Base-by-base conservation (phyloP, 2,329 filamentous ascomycete species). In the Salinomyces thailandicus region DNA sequence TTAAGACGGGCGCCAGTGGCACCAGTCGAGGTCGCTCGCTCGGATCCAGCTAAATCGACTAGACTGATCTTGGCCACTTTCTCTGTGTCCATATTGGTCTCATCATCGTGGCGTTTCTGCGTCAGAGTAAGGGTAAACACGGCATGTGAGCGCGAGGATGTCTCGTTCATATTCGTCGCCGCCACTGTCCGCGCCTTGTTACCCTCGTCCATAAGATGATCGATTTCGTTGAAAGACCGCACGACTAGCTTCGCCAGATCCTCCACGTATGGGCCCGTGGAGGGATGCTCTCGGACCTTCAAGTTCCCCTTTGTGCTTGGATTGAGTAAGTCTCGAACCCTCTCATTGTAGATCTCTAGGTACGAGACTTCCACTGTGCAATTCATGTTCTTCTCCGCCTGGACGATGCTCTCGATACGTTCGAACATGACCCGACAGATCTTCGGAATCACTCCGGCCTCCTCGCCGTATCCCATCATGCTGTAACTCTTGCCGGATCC, bases 131-230 rank as follows among this genome's bases (percentile, higher is more conserved):
- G 69, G 14, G 93, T 98, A 59, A 98, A 98, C 35, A 98, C 93
- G 27, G 91, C 91, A 62, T 98, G 91, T 58, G 89, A 96, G 69
- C 91, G 81, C 73, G 86, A 94, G 42, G 86, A 95, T 0, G 93
- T 98, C 63, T 96, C 91, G 69, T 98, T 98, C 91, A 98, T 98
- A 72, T 96, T 98, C 26, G 91, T 98, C 5, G 91, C 91, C 3
- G 91, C 91, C 26, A 98, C 91, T 0, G 91, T 98, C 69, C 91
- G 75, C 20, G 91, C 91, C 64, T 98, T 98, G 69, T 98, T 98
- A 54, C 91, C 91, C 63, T 96, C 89, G 57, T 98, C 91, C 91
- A 98, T 98, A 52, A 98, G 67, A 57, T 95, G 80, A 55, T 98
- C 91, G 48, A 98, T 96, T 58, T 98, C 93, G 37, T 81, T 72